Conservation (phyloP, 2,329 filamentous ascomycete genomes). For the Aspergillus sp. region DNA sequence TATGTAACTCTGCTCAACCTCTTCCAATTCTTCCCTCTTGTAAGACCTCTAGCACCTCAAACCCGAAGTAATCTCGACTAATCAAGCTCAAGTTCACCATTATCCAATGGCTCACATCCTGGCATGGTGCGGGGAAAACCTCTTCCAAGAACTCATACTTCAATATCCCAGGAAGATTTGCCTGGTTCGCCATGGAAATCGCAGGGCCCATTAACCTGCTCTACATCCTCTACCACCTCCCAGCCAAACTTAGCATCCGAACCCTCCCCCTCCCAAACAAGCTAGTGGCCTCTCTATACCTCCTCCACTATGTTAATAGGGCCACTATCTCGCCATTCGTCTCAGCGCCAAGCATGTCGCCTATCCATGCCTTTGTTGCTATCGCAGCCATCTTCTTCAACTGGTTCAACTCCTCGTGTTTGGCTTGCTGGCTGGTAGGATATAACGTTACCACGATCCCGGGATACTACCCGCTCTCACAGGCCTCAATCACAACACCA, state of each 20-base stretch:
- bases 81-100: slow-evolving; percentile 61
- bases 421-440: slow-evolving; percentile 79
- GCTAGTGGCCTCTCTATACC: slow-evolving; percentile 47
- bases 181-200: slow-evolving; percentile 86
- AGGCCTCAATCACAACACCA: background rate
- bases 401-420: slow-evolving; percentile 71
- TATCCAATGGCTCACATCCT: slow-evolving; percentile 73
- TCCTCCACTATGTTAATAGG: slow-evolving; percentile 88
- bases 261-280: slow-evolving; percentile 37
- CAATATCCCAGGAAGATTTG: slow-evolving; percentile 86
- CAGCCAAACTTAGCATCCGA: slow-evolving; percentile 42
- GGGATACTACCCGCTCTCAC: background rate
- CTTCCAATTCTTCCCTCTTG: slow-evolving; percentile 46
- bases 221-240: slow-evolving; percentile 74
- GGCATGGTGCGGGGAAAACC: slow-evolving; percentile 92
- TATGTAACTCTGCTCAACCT: slow-evolving; percentile 35
- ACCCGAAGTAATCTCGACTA: slow-evolving; percentile 5
- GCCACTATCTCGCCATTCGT: slow-evolving; percentile 78
- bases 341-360: slow-evolving; percentile 85
- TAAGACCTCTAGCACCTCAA: slow-evolving; percentile 23
- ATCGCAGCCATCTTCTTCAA: slow-evolving; percentile 70
- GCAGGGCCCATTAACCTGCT: slow-evolving; percentile 74
- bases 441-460: slow-evolving; percentile 58
- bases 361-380: slow-evolving; percentile 73
- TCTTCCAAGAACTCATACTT: slow-evolving; percentile 64